Evolutionary conservation across 2,329 filamentous ascomycete species (phyloP).

Genomic region (Cordyceps militaris): DNA sequence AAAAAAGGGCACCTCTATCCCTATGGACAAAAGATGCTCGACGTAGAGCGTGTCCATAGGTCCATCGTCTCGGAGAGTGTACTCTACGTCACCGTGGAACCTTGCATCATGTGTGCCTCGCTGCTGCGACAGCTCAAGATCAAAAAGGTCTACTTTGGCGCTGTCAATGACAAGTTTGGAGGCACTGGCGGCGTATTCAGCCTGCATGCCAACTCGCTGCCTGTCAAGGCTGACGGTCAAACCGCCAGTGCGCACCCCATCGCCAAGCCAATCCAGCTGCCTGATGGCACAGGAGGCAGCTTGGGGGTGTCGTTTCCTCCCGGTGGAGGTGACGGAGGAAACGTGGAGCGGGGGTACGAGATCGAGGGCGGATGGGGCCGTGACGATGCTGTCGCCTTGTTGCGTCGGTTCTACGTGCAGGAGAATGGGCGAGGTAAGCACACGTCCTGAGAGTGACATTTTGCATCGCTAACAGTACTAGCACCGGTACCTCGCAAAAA

Average conservation of each 20-base stretch:
- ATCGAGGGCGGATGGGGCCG: slow-evolving; percentile 83
- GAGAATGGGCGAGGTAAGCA: slow-evolving; percentile 82
- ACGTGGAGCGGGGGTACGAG: slow-evolving; percentile 71
- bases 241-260: slow-evolving; percentile 35
- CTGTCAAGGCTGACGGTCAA: slow-evolving; percentile 28
- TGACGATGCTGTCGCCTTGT: slow-evolving; percentile 85
- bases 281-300: slow-evolving; percentile 28
- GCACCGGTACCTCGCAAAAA: slow-evolving; percentile 48
- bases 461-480: slow-evolving; percentile 20
- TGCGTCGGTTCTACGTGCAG: slow-evolving; percentile 94
- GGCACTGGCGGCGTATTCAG: slow-evolving; percentile 90
- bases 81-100: slow-evolving; percentile 95
- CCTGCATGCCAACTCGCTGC: slow-evolving; percentile 60
- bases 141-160: slow-evolving; percentile 87
- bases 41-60: slow-evolving; percentile 51
- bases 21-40: slow-evolving; percentile 53
- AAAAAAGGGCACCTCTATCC: slow-evolving; percentile 51
- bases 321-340: slow-evolving; percentile 50
- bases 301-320: slow-evolving; percentile 31
- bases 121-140: slow-evolving; percentile 83
- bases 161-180: slow-evolving; percentile 93
- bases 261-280: slow-evolving; percentile 29
- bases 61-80: slow-evolving; percentile 63
- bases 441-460: background rate
- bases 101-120: slow-evolving; percentile 97